A percentile compares a stretch with the other conserved stretches of the same genome.
These are phyloP conservation scores for Trichoderma koningiopsis DNA, from an alignment of 2,329 filamentous ascomycete genomes.

Conservation along the genomic window DNA sequence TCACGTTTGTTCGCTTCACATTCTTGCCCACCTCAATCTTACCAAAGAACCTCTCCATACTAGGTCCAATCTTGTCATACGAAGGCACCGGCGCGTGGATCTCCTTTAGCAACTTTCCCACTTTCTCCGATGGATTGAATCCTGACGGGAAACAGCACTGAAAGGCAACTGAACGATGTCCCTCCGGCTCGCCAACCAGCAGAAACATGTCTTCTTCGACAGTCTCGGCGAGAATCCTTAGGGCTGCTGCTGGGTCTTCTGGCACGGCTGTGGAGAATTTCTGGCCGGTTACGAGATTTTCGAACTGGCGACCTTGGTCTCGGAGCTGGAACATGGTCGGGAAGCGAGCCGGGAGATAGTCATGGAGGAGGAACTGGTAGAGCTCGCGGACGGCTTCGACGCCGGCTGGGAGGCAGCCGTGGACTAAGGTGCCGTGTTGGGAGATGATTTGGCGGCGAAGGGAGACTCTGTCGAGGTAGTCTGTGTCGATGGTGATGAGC, in stretches of 20 bases:
- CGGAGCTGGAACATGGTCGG: slow-evolving; percentile 51
- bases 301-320: slow-evolving; percentile 36
- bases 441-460: slow-evolving; percentile 44
- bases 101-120: slow-evolving; percentile 51
- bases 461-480: slow-evolving; percentile 50
- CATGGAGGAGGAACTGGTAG: slow-evolving; percentile 50
- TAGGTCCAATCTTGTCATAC: slow-evolving; percentile 56
- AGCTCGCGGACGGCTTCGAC: slow-evolving; percentile 49
- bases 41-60: slow-evolving; percentile 58
- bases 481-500: slow-evolving; percentile 54
- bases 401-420: slow-evolving; percentile 47
- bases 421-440: slow-evolving; percentile 43
- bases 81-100: slow-evolving; percentile 57
- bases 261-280: slow-evolving; percentile 37
- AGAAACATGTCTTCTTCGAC: slow-evolving; percentile 60
- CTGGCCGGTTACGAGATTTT: slow-evolving; percentile 45
- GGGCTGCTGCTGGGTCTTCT: slow-evolving; percentile 37
- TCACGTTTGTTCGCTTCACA: slow-evolving; percentile 54
- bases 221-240: slow-evolving; percentile 50
- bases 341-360: slow-evolving; percentile 52
- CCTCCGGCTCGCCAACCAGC: slow-evolving; percentile 44
- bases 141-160: slow-evolving; percentile 56
- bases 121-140: slow-evolving; percentile 54
- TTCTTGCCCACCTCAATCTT: slow-evolving; percentile 51
- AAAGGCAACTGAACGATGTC: slow-evolving; percentile 51